These are phyloP conservation scores for Penicillium cosmopolitanum DNA, from an alignment of 495 filamentous ascomycete species.

Conservation along the genomic window DNA sequence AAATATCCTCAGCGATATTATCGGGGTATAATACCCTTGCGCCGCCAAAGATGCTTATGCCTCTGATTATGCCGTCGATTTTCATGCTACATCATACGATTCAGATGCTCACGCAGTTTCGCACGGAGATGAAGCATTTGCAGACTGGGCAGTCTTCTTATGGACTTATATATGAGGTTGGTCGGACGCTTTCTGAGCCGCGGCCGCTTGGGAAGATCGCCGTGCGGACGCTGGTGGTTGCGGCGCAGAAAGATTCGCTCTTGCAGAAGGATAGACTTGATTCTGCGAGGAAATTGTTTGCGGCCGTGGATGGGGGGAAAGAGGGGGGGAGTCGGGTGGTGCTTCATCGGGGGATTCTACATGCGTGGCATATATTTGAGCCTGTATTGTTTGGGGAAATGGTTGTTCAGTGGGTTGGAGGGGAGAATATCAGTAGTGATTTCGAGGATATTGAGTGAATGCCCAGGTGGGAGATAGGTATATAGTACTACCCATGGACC, in stretches of 20 bases:
- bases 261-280: constrained; percentile 7
- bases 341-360: constrained; percentile 6
- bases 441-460: constrained; percentile 8
- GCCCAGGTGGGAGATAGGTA: no score
- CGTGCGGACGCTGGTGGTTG: constrained; percentile 10
- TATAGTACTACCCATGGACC: no score
- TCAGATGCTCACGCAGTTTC: neutral
- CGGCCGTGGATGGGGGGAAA: constrained; percentile 6
- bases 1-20: constrained; percentile 7
- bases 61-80: constrained; percentile 1
- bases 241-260: neutral
- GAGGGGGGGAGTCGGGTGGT: constrained; percentile 16
- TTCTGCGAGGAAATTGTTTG: constrained; percentile 6
- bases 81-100: constrained; percentile 6
- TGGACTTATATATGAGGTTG: constrained; percentile 8
- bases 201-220: constrained; percentile 8
- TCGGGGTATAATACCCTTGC: constrained; percentile 17
- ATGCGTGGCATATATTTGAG: constrained; percentile 14
- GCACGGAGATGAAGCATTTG: constrained; percentile 4
- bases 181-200: constrained; percentile 6
- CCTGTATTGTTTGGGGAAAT: constrained; percentile 6
- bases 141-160: constrained; percentile 10
- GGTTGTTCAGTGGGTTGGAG: constrained; percentile 7
- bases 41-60: neutral
- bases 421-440: neutral